Base-by-base conservation (phyloP, 345 rosid species). In the Rhodamnia rubescens region DNA sequence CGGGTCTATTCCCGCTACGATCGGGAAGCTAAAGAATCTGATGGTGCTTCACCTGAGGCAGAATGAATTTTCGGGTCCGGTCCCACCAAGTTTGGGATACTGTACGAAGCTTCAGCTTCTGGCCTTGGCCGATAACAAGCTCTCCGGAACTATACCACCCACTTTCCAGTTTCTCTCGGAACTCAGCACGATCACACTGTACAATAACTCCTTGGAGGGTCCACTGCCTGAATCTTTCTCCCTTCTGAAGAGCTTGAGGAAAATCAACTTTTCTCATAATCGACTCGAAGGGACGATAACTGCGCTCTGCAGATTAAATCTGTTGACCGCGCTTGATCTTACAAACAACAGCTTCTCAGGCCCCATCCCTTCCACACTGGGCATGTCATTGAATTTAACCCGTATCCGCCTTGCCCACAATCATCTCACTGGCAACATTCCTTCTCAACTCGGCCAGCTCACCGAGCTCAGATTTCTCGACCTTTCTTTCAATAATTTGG, bases 21-120 rank as follows among this genome's bases (percentile, higher is more conserved):
- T 96, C 14, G 99, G 98, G 61, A 91, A 92, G 82, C 93, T 96
- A 11, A 90, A 90, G 87, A 89, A 93, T 55, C 95, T 96, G 16
- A 90, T 89, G 74, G 74, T 91, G 81, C 96, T 96, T 89, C 98
- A 96, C 36, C 87, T 95, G 88, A 94, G 99, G 89, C 94, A 94
- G 93, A 96, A 96, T 89, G 94, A 92, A 53, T 86, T 96, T 85
- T 88, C 91, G 3, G 98, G 99, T 88, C 91, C 92, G 24, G 83
- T 96, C 86, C 99, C 99, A 18, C 91, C 97, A 75, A 92, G 93
- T 85, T 85, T 96, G 57, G 99, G 98, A 82, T 91, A 96, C 92
- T 96, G 98, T 91, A 85, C 74, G 54, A 90, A 87, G 53, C 92
- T 95, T 50, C 92, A 89, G 88, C 26, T 59, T 10, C 54, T 95